Evolutionary conservation across 148 eudicot species (phyloP).

Genomic region (Euryodendron excelsum): DNA sequence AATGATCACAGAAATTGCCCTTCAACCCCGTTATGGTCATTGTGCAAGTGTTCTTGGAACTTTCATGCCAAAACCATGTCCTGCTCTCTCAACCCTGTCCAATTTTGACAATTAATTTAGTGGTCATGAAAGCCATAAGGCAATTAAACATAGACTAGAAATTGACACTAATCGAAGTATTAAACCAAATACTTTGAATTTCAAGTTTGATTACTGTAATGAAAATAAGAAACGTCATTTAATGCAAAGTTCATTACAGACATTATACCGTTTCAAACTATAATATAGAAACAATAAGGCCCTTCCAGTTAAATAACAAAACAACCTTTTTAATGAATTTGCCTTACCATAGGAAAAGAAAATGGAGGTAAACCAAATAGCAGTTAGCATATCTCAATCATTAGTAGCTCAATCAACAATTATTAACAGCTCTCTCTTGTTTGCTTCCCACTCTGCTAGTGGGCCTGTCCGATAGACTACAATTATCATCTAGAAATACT

Average conservation of each 20-base stretch:
- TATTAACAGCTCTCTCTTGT: background rate
- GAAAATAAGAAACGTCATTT: background rate
- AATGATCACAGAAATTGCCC: background rate
- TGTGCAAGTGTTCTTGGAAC: conserved; percentile 39
- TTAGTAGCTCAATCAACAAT: background rate
- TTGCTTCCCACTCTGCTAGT: background rate
- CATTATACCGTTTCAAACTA: background rate
- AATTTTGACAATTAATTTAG: background rate
- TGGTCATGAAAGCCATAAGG: background rate
- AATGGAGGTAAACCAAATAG: too few relatives aligned
- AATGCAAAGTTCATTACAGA: background rate
- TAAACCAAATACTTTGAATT: background rate
- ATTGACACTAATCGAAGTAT: background rate
- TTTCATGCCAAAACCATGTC: conserved; percentile 84
- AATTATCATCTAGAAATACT: background rate
- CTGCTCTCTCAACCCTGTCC: conserved; percentile 67
- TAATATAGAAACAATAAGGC: background rate
- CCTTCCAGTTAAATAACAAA: background rate
- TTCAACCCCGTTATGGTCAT: conserved; percentile 6
- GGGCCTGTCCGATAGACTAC: background rate
- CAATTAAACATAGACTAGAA: background rate
- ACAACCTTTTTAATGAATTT: background rate
- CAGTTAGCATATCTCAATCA: background rate
- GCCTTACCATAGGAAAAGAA: background rate
- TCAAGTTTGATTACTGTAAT: background rate